Conservation (phyloP, 805 yeast species). For the Candida ortonii region DNA sequence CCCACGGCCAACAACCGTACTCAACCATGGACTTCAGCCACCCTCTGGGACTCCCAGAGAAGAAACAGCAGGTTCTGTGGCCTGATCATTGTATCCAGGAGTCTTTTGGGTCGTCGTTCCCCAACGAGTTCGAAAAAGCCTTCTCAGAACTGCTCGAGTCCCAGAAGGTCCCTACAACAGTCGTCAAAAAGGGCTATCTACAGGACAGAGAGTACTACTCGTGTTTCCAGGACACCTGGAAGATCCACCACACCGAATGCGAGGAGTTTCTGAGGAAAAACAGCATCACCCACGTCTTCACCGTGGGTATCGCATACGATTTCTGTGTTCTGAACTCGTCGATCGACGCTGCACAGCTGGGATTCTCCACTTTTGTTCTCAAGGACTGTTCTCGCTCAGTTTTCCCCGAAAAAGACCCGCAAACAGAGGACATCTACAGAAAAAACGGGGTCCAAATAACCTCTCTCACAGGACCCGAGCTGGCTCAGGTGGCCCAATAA, state of each 20-base stretch:
- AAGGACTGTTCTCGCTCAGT: slow-evolving; percentile 57
- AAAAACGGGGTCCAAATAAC: slow-evolving; percentile 34
- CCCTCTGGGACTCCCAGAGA: slow-evolving; percentile 40
- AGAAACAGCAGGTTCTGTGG: slow-evolving; percentile 60
- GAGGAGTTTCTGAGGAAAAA: slow-evolving; percentile 42
- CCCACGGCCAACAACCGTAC: slow-evolving; percentile 54
- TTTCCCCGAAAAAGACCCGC: slow-evolving; percentile 37
- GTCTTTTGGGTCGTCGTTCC: slow-evolving; percentile 63
- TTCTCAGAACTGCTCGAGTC: slow-evolving; percentile 27
- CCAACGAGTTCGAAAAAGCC: slow-evolving; percentile 42
- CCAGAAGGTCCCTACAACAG: slow-evolving; percentile 35
- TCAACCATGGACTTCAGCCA: slow-evolving; percentile 45
- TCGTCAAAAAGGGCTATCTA: slow-evolving; percentile 69
- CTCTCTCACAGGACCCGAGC: slow-evolving; percentile 8
- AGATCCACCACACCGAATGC: slow-evolving; percentile 65
- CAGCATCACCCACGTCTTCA: slow-evolving; percentile 56
- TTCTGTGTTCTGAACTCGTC: slow-evolving; percentile 82
- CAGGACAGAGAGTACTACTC: slow-evolving; percentile 82
- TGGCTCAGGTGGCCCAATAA: slow-evolving; percentile 8
- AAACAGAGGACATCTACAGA: slow-evolving; percentile 33
- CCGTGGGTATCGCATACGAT: slow-evolving; percentile 85
- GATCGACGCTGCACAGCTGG: slow-evolving; percentile 57
- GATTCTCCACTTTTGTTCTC: slow-evolving; percentile 64
- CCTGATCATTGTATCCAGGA: slow-evolving; percentile 87
- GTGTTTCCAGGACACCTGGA: slow-evolving; percentile 81